These are phyloP conservation scores for Periconia macrospinosa DNA, from an alignment of 2,329 filamentous ascomycete species.

Conservation along the genomic window DNA sequence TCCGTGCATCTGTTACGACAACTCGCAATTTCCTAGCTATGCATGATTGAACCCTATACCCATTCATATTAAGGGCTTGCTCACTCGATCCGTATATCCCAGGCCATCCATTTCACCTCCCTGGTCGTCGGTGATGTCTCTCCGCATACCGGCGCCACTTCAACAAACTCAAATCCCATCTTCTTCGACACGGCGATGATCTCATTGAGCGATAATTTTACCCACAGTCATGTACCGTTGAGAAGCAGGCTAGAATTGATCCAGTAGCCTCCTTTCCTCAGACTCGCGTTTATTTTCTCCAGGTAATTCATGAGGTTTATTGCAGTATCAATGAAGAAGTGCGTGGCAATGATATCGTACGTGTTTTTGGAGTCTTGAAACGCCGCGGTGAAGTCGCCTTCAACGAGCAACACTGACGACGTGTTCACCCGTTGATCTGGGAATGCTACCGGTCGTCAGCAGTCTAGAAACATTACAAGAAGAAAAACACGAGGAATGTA, in stretches of 20 bases:
- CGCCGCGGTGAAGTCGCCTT: slow-evolving; percentile 59
- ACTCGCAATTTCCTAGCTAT: slow-evolving; percentile 47
- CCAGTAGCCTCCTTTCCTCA: neutral
- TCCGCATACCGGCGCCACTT: slow-evolving; percentile 48
- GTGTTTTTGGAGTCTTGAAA: slow-evolving; percentile 24
- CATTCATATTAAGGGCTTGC: slow-evolving; percentile 54
- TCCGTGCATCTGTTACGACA: too few species aligned
- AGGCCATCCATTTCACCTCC: slow-evolving; percentile 49
- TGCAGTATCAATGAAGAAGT: slow-evolving; percentile 65
- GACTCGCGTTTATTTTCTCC: slow-evolving; percentile 54
- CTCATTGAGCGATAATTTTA: slow-evolving; percentile 60
- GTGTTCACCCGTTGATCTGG: slow-evolving; percentile 43
- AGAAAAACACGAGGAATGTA: neutral
- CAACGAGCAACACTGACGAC: slow-evolving; percentile 50
- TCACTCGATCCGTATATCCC: slow-evolving; percentile 58
- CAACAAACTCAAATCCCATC: slow-evolving; percentile 57
- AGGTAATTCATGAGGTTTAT: slow-evolving; percentile 59
- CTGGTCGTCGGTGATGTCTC: slow-evolving; percentile 45
- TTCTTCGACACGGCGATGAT: slow-evolving; percentile 52
- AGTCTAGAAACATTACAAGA: too few species aligned
- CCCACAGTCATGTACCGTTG: slow-evolving; percentile 55
- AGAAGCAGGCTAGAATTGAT: neutral
- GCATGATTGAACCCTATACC: slow-evolving; percentile 60
- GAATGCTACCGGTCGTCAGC: slow-evolving; percentile 50
- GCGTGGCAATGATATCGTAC: slow-evolving; percentile 57